Evolutionary conservation across 1,284 basidiomycete genomes (phyloP).

Genomic region (Amylostereum areolatum): DNA sequence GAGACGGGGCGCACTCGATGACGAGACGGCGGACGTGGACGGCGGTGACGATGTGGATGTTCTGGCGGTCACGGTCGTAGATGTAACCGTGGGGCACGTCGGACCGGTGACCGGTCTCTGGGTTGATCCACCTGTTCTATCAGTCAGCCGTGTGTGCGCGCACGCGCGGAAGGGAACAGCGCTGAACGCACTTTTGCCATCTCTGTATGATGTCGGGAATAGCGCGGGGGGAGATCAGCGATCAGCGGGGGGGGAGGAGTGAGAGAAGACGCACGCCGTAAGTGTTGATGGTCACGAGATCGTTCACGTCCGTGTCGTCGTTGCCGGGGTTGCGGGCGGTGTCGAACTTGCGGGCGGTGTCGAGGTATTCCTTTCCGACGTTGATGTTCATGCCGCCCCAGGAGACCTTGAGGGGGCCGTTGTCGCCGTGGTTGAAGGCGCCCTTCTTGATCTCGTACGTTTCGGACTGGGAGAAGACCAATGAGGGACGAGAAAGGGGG

Average conservation of each 20-base stretch:
- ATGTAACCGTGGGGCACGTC: slow-evolving; percentile 12
- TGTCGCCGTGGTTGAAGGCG: slow-evolving; percentile 39
- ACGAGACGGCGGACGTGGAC: slow-evolving; percentile 13
- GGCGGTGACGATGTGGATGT: slow-evolving; percentile 10
- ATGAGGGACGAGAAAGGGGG: no score
- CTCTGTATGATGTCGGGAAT: slow-evolving; percentile 20
- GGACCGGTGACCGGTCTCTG: slow-evolving; percentile 10
- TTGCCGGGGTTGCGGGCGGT: slow-evolving; percentile 29
- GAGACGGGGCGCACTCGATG: no score
- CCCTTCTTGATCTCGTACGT: slow-evolving; percentile 34
- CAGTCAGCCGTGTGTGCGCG: no score
- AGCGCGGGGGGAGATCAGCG: no score
- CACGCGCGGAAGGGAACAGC: no score
- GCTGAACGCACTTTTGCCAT: slow-evolving; percentile 39
- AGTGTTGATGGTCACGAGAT: slow-evolving; percentile 31
- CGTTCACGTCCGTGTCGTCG: slow-evolving; percentile 31
- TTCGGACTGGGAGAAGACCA: slow-evolving; percentile 33
- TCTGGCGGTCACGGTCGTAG: slow-evolving; percentile 10
- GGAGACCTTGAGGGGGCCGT: slow-evolving; percentile 50
- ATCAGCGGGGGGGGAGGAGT: no score
- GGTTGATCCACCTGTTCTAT: slow-evolving; percentile 13
- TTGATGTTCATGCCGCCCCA: slow-evolving; percentile 29
- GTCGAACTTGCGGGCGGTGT: slow-evolving; percentile 39
- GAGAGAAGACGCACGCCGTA: slow-evolving; percentile 35
- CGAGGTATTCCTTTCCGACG: slow-evolving; percentile 40